Percentiles rank a stretch among this genome's conserved stretches.
These are phyloP conservation scores for Globisporangium spiculum DNA, from an alignment of 352 stramenopile species.

Conservation along the genomic window DNA sequence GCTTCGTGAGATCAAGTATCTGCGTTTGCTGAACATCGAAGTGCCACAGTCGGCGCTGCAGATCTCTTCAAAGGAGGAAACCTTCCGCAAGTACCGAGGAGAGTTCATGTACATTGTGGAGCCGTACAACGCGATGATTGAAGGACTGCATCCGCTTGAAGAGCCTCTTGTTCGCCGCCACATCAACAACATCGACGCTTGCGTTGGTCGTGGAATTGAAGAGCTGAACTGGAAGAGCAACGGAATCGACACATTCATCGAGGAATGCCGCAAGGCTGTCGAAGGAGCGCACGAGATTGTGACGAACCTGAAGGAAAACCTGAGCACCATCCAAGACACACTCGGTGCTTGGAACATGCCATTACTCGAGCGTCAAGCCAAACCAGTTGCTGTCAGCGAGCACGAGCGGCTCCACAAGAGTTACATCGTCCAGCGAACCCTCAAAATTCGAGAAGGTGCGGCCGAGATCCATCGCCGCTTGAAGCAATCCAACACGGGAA, in stretches of 20 bases:
- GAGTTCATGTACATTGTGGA: slow-evolving; percentile 98
- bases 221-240: slow-evolving; percentile 96
- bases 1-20: slow-evolving; percentile 98
- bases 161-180: slow-evolving; percentile 94
- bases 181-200: slow-evolving; percentile 95
- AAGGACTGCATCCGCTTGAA: slow-evolving; percentile 95
- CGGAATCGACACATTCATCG: slow-evolving; percentile 93
- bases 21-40: slow-evolving; percentile 92
- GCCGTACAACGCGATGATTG: slow-evolving; percentile 97
- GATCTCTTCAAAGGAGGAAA: slow-evolving; percentile 95
- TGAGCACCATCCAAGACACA: slow-evolving; percentile 93
- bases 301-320: slow-evolving; percentile 95
- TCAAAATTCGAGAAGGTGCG: slow-evolving; percentile 94
- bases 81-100: slow-evolving; percentile 95
- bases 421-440: slow-evolving; percentile 89
- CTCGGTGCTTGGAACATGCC: slow-evolving; percentile 91
- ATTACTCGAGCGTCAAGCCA: slow-evolving; percentile 94
- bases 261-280: slow-evolving; percentile 83
- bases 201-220: slow-evolving; percentile 91
- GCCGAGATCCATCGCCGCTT: slow-evolving; percentile 94
- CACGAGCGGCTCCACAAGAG: slow-evolving; percentile 95
- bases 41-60: slow-evolving; percentile 93
- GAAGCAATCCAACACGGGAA: slow-evolving; percentile 95
- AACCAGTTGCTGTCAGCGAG: slow-evolving; percentile 95
- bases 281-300: slow-evolving; percentile 93